These are phyloP conservation scores for Ophiostoma sp. DNA, from an alignment of 2,329 filamentous ascomycete species.

Conservation along the genomic window DNA sequence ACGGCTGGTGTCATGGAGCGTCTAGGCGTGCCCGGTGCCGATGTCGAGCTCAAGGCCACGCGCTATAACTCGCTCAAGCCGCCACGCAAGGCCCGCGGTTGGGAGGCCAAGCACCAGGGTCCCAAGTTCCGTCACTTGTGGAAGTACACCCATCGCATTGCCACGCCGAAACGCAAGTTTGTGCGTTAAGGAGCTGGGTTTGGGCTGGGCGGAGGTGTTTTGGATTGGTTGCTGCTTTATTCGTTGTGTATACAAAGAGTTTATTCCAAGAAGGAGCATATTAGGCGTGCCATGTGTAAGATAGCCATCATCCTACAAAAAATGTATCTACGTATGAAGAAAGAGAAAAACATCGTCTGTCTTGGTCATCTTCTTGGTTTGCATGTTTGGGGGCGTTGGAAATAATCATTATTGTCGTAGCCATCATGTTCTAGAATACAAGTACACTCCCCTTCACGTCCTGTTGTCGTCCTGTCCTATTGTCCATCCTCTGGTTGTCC, in stretches of 20 bases:
- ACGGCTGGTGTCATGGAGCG: constrained; percentile 86
- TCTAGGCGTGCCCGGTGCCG: constrained; percentile 70
- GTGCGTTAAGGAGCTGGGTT: constrained; percentile 28
- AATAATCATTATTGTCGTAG: constrained; percentile 16
- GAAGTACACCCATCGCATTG: constrained; percentile 64
- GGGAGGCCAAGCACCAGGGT: constrained; percentile 65
- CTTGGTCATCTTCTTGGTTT: neutral
- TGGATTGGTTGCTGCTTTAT: too few species aligned
- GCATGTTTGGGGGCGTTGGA: neutral
- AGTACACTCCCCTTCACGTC: neutral
- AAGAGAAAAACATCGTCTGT: neutral
- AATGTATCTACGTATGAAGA: constrained; percentile 17
- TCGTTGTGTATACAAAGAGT: neutral
- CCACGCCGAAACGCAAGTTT: constrained; percentile 34
- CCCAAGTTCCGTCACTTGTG: constrained; percentile 65
- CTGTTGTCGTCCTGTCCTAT: neutral
- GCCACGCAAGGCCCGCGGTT: constrained; percentile 61
- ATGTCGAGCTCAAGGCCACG: constrained; percentile 82
- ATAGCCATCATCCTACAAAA: constrained; percentile 17
- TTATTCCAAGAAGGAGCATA: neutral
- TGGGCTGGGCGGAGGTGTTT: neutral
- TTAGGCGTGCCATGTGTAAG: constrained; percentile 18
- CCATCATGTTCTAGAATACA: constrained; percentile 10
- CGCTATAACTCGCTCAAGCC: constrained; percentile 68
- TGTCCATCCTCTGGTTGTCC: neutral